Percentiles rank a stretch among this genome's conserved stretches.
Evolutionary conservation across 805 yeast genomes (phyloP).

Genomic region (Lipomyces oligophaga): DNA sequence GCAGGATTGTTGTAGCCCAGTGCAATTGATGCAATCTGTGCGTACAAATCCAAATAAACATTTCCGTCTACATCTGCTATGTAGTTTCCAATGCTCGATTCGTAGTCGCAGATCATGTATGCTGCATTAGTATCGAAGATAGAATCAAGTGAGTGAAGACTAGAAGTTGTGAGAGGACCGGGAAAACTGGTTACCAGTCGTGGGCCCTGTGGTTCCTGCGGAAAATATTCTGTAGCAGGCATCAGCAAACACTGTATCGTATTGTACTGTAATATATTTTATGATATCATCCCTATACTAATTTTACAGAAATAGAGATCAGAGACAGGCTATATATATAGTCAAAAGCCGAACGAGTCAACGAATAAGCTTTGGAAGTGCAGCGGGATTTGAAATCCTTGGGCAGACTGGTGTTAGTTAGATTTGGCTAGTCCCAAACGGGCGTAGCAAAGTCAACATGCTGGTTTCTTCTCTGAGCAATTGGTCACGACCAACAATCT

Average conservation of each 20-base stretch:
- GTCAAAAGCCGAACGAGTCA: too few relatives aligned
- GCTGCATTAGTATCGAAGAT: slow-evolving; percentile 71
- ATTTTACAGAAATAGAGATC: too few relatives aligned
- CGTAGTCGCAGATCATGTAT: slow-evolving; percentile 72
- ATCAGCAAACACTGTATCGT: not conserved
- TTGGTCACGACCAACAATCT: too few relatives aligned
- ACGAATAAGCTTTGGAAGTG: not conserved
- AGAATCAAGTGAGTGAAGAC: slow-evolving; percentile 44
- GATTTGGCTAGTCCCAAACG: not conserved
- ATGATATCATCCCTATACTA: too few relatives aligned
- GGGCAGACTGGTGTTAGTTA: not conserved
- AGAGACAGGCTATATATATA: too few relatives aligned
- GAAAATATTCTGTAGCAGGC: slow-evolving; percentile 53
- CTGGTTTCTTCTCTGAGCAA: too few relatives aligned
- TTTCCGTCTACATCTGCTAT: slow-evolving; percentile 79
- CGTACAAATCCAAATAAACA: slow-evolving; percentile 65
- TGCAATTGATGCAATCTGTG: slow-evolving; percentile 81
- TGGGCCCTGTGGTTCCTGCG: slow-evolving; percentile 76
- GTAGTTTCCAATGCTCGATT: slow-evolving; percentile 73
- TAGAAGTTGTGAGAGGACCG: slow-evolving; percentile 42
- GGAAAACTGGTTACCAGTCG: slow-evolving; percentile 61
- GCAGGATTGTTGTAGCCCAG: slow-evolving; percentile 84
- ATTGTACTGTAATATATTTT: not conserved
- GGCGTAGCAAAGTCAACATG: not conserved
- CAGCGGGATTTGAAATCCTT: not conserved